phyloP scores from a whole-genome alignment of 495 filamentous ascomycete genomes.

The Xylaria grammica region DNA sequence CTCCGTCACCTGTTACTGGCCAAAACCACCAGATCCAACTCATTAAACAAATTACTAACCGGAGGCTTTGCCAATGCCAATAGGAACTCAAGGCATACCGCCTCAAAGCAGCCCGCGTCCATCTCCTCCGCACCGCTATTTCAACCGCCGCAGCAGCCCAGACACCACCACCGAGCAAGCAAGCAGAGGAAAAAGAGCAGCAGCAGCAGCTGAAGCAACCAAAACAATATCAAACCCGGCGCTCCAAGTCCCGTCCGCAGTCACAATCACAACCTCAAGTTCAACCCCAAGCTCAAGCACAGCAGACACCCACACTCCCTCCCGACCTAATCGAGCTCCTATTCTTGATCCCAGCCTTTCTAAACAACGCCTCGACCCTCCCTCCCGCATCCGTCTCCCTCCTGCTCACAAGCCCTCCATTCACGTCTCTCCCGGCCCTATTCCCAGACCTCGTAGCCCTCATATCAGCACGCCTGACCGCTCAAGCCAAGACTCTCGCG shows the following conservation, averaged over 20 bases:
- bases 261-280: slow-evolving; percentile 23
- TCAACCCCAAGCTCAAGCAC: slow-evolving; percentile 24
- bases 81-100: slow-evolving; percentile 50
- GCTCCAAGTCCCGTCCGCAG: slow-evolving; percentile 26
- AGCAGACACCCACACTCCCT: slow-evolving; percentile 23
- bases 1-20: background rate
- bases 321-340: slow-evolving; percentile 51
- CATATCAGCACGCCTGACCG: slow-evolving; percentile 46
- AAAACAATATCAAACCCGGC: slow-evolving; percentile 37
- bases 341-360: slow-evolving; percentile 46
- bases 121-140: slow-evolving; percentile 49
- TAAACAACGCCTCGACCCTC: slow-evolving; percentile 33
- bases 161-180: slow-evolving; percentile 29
- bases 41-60: background rate
- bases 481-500: slow-evolving; percentile 46
- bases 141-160: slow-evolving; percentile 23
- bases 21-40: background rate
- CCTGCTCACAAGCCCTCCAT: slow-evolving; percentile 48
- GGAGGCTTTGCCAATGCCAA: background rate
- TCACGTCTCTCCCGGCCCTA: slow-evolving; percentile 44
- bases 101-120: slow-evolving; percentile 43
- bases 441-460: slow-evolving; percentile 47
- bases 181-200: slow-evolving; percentile 17
- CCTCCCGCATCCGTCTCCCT: slow-evolving; percentile 31
- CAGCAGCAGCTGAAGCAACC: slow-evolving; percentile 31